Base-by-base conservation (phyloP, 257 asterid species). In the Plantago ovata region DNA sequence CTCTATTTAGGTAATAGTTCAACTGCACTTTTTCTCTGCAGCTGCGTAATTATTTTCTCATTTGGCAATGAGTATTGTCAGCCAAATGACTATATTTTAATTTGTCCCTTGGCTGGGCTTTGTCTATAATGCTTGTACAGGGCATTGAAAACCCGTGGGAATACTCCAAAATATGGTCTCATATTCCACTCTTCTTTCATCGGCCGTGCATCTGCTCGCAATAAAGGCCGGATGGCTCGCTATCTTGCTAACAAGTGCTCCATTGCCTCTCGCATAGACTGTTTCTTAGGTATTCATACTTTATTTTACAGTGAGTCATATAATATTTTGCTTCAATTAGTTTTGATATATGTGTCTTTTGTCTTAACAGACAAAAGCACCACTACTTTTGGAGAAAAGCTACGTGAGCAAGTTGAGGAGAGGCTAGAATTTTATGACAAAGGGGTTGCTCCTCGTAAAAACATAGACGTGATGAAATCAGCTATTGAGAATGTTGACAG, bases 201-300 rank as follows among this genome's bases (percentile, higher is more conserved):
- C 65, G 98, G 98, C 6, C 96, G 96, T 61, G 98, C 98, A 23
- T 85, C 96, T 76, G 88, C 96, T 56, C 67, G 67, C 18, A 92
- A 92, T 57, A 92, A 92, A 72, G 98, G 96, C 38, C 86, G 98
- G 46, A 92, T 92, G 91, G 98, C 98, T 71, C 98, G 96, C 10
- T 92, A 78, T 82, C 96, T 92, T 56, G 96, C 98, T 21, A 88
- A 92, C 76, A 92, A 92, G 79, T 92, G 98, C 69, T 92, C 98
- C n/a, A 92, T 92, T 75, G 98, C 98, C 69, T 83, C 96, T 63
- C 94, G 98, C 28, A 69, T 92, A 1, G 98, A 92, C 71, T 92
- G 98, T 71, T 92, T 85, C 85, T 55, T 85, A 58, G 98, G 98
- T 80, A 55, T 69, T 70, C 45, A 21, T 13, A 13, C 38, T n/a